Conservation (phyloP, 2,329 filamentous ascomycete species). For the Onygenales sp. region DNA sequence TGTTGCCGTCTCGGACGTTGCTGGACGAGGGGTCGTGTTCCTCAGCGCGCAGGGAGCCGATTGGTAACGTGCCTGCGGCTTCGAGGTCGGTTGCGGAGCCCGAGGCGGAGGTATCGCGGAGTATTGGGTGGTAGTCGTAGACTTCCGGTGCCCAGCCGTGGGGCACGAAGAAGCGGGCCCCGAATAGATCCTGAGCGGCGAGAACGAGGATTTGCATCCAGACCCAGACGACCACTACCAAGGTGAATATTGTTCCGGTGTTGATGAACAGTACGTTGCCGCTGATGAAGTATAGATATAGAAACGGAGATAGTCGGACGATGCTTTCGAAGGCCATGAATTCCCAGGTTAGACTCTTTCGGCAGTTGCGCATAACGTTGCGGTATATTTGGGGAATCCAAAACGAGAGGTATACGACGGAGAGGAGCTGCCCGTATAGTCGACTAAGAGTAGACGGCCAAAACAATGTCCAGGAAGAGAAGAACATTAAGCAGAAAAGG, state of each 20-base stretch:
- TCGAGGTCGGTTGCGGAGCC: slow-evolving; percentile 63
- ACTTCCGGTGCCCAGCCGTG: slow-evolving; percentile 53
- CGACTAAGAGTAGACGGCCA: slow-evolving; percentile 45
- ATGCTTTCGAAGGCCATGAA: slow-evolving; percentile 79
- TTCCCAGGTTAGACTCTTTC: slow-evolving; percentile 81
- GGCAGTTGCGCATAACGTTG: slow-evolving; percentile 83
- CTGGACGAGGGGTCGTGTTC: slow-evolving; percentile 28
- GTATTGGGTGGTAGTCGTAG: slow-evolving; percentile 90
- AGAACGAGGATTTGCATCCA: slow-evolving; percentile 77
- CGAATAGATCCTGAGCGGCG: slow-evolving; percentile 73
- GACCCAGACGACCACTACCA: slow-evolving; percentile 63
- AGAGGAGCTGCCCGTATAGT: slow-evolving; percentile 52
- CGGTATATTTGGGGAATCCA: slow-evolving; percentile 89
- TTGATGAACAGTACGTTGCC: slow-evolving; percentile 75
- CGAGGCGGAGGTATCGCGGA: slow-evolving; percentile 42
- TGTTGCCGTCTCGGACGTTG: slow-evolving; percentile 12
- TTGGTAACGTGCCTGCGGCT: slow-evolving; percentile 64
- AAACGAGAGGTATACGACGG: slow-evolving; percentile 73
- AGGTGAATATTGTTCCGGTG: slow-evolving; percentile 57
- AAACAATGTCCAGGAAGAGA: slow-evolving; percentile 50
- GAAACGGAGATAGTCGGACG: slow-evolving; percentile 67
- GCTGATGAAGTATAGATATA: slow-evolving; percentile 71
- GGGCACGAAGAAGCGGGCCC: slow-evolving; percentile 77
- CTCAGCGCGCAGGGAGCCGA: slow-evolving; percentile 55
- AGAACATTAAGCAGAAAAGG: slow-evolving; percentile 47